phyloP scores from a whole-genome alignment of 176 grass and related monocot genomes.

The Microstegium vimineum region DNA sequence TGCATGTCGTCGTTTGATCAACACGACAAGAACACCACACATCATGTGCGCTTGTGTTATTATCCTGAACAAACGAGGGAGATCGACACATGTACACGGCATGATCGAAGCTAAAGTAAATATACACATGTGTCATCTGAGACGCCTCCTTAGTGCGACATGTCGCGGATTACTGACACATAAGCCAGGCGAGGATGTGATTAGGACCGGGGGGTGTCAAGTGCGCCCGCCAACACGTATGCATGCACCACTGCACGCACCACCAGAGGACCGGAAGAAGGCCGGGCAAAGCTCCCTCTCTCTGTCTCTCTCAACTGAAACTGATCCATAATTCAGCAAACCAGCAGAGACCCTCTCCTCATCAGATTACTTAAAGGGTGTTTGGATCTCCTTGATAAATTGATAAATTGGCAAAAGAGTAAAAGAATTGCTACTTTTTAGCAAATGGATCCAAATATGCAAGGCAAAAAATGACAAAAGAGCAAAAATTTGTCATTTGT shows the following conservation, averaged over 20 bases:
- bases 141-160: neutral
- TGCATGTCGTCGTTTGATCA: too few relatives aligned
- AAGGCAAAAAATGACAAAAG: too few relatives aligned
- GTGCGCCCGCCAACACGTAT: constrained; percentile 41
- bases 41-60: neutral
- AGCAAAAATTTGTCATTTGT: too few relatives aligned
- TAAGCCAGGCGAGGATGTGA: neutral
- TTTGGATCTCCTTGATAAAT: too few relatives aligned
- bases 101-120: neutral
- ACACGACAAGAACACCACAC: too few relatives aligned
- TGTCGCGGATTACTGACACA: constrained; percentile 35
- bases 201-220: neutral
- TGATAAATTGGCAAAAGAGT: too few relatives aligned
- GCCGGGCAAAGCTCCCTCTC: too few relatives aligned
- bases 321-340: neutral
- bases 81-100: constrained; percentile 26
- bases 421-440: too few relatives aligned
- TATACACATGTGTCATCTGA: constrained; percentile 19
- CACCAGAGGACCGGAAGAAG: too few relatives aligned
- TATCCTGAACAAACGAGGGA: neutral
- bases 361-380: neutral
- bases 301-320: too few relatives aligned
- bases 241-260: neutral
- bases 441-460: too few relatives aligned
- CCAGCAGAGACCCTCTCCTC: neutral